Base-by-base conservation (phyloP, 768 basidiomycete genomes). In the Tricholoma bakamatsutake region DNA sequence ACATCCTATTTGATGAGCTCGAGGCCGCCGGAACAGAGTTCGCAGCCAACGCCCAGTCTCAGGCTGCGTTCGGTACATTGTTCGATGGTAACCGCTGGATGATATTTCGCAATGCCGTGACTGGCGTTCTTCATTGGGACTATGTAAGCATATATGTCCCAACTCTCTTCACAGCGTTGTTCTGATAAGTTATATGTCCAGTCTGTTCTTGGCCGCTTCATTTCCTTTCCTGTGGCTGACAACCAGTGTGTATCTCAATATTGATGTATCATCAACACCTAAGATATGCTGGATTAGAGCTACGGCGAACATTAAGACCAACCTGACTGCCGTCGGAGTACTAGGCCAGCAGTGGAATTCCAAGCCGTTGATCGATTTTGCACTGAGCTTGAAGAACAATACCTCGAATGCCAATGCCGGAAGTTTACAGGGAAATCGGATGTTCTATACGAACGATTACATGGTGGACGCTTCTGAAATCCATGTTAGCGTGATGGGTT, bases 91-190 rank as follows among this genome's bases (percentile, higher is more conserved):
- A 84, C 56, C 69, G 71, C 46, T 90, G 87, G 87, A 87, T 88
- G 85, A 82, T 88, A 28, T 84, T 76, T 62, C 69, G 71, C 5
- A 88, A 89, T 63, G 68, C 73, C 7, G 50, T 77, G 30, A 87
- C 86, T 2, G 68, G 74, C 4, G 76, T 80, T 9, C 65, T 84
- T 47, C 85, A 88, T 63, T 90, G 85, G 84, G 88, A 90, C 61
- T 81, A 85, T 62, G 85, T 87, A 57, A 66, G 86, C 73, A 3
- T 15, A 30, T 43, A 21, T 17, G 4, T 12, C 24, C 11, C 43
- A 27, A n/a, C n/a, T 8, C 28, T n/a, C 12, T 30, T 31, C 4
- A 7, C n/a, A 47, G 9, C 10, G 12, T 24, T 45, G 28, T 52
- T 43, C 24, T 52, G 24, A 37, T 27, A 30, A 9, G 24, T 15